Percentiles rank a stretch among this genome's conserved stretches.
Conservation (phyloP, 331 rosid genomes). For the Quercus lobata region DNA sequence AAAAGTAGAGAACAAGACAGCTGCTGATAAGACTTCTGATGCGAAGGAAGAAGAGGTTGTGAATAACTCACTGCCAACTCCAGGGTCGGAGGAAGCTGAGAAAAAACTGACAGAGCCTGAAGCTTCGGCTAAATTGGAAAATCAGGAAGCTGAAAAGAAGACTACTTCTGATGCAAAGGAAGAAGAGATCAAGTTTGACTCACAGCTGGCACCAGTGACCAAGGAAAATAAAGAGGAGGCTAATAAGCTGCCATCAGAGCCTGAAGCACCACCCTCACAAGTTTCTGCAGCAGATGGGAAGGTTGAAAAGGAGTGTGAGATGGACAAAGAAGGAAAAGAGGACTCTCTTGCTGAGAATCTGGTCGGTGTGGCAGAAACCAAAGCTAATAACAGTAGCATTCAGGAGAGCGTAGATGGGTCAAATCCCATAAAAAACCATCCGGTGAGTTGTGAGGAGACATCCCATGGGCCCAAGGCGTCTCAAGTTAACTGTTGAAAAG, state of each 20-base stretch:
- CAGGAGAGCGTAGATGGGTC: not conserved
- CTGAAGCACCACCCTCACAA: not conserved
- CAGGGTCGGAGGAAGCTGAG: not conserved
- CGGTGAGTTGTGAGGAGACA: not conserved
- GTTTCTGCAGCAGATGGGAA: not conserved
- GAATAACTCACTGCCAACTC: not conserved
- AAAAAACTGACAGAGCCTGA: not conserved
- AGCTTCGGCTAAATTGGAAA: not conserved
- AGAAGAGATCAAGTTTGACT: not conserved
- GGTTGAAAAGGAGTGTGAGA: not conserved
- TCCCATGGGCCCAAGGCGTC: constrained; percentile 2
- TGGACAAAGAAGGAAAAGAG: not conserved
- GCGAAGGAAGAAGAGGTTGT: not conserved
- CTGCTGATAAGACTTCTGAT: not conserved
- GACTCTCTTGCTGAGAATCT: not conserved
- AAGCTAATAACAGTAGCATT: too few species aligned
- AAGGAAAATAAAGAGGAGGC: not conserved
- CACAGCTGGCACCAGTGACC: not conserved
- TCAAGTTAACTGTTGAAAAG: not conserved
- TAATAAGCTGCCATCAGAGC: not conserved
- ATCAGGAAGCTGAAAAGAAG: not conserved
- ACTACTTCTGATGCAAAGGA: not conserved
- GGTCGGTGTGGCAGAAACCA: not conserved
- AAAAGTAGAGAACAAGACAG: not conserved
- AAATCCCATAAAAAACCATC: not conserved